Evolutionary conservation across 805 yeast species (phyloP), one percentile per base, ranked within the genome.

Genomic region (Monosporozyma unispora): DNA sequence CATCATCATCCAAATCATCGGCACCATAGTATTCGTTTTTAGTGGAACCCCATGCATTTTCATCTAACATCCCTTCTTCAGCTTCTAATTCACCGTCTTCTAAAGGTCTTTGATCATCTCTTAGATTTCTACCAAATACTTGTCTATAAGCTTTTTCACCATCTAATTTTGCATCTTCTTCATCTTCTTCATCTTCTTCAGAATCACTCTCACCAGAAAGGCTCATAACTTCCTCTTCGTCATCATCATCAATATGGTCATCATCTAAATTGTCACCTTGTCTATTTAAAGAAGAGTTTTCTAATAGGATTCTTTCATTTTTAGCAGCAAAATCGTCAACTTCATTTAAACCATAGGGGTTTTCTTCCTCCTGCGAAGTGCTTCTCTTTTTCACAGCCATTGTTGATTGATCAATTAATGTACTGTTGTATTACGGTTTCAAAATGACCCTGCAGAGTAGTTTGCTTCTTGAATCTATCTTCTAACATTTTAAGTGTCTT

Each of bases 241-340:
- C 77, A 1, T 68, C 74, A 27, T 70, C 78, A 22, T 71, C 73
- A 22, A 66, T 61, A 3, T 65, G 70, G 2, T 62, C 68, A 16
- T 82, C 85, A 18, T 77, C 73, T 27, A 71, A 70, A 14, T 66
- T 73, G 6, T 68, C 72, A 3, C 69, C 72, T 2, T 66, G 68
- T 6, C 62, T 54, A 11, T 69, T 63, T 27, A 76, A 65, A 0
- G 80, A 82, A 0, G 87, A 85, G 35, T 77, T 71, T 1, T 78
- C 79, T 35, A 82, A 66, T 45, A 82, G 57, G 10, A 81, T 61
- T 58, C 77, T 74, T 57, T 83, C 88, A 56, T 71, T 72, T 48
- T 76, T 78, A 6, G 77, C 75, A 54, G 79, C 80, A 64, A 83
- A 84, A 10, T 77, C 78, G 58, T 84, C 91, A 9, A 84, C 81